Evolutionary conservation across 768 basidiomycete genomes (phyloP), one percentile per base, ranked within the genome.

Genomic region (Mycena belliarum): DNA sequence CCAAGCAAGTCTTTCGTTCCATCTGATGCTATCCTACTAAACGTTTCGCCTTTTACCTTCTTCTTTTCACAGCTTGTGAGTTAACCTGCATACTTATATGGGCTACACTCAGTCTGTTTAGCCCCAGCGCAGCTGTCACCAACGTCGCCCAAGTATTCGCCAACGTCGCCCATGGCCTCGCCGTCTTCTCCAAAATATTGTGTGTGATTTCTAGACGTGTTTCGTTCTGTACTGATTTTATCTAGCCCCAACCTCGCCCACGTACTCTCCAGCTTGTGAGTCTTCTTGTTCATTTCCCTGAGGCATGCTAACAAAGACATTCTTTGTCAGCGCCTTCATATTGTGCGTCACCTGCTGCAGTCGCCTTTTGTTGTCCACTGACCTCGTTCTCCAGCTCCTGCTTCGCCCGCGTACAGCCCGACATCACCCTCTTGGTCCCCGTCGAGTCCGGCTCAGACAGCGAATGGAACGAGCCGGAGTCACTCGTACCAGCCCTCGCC

Each of bases 101-200:
- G 25, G 16, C 10, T 56, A 60, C 32, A 65, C 21, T 54, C 48
- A 52, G 58, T 60, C 44, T 21, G 37, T 52, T 58, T 66, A 89
- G 89, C 91, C 6, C 90, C 91, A 32, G 82, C 85, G 23, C 87
- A 91, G 53, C 82, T 89, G 78, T 95, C 94, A 9, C 94, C 93
- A 0, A 86, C 94, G 5, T 95, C 93, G 28, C 94, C 94, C 8
- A 91, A 88, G 66, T 97, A 95, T 72, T 95, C 93, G 12, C 95
- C 95, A 3, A 93, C 95, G 0, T 95, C 93, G 4, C 95, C 95
- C n/a, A 76, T 81, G 71, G 84, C 88, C 9, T 94, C 92, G 3
- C 95, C 95, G 0, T 83, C 95, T 3, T 95, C 93, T 33, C 95
- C 95, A 53, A 91, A 89, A 82, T 93, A 93, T 71, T 93, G 92